Evolutionary conservation across 2,329 filamentous ascomycete genomes (phyloP).

Genomic region (Raffaelea ambrosiae): DNA sequence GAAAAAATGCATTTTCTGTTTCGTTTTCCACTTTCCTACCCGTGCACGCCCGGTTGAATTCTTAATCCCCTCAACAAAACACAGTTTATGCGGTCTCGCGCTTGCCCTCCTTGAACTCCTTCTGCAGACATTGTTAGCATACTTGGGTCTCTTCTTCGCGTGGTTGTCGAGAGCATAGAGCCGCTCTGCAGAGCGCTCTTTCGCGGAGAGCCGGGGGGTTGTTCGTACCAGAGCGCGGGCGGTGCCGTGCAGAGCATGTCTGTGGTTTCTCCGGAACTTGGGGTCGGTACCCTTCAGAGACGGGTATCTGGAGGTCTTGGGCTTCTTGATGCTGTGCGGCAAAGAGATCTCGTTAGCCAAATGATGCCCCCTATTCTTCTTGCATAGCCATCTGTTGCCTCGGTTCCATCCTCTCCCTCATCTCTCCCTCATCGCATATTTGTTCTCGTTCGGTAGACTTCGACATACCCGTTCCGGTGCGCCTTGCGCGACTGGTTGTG

Average conservation of each 20-base stretch:
- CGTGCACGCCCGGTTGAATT: not conserved
- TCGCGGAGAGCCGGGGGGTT: too few species aligned
- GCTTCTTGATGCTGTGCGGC: conserved; percentile 90
- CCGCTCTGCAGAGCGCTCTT: too few species aligned
- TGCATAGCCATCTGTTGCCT: not conserved
- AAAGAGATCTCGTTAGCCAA: not conserved
- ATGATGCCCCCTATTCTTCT: not conserved
- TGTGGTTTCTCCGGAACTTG: conserved; percentile 99
- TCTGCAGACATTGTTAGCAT: conserved; percentile 48
- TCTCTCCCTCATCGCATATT: not conserved
- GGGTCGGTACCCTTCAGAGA: conserved; percentile 98
- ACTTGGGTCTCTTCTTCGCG: conserved; percentile 5
- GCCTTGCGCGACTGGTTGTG: conserved; percentile 98
- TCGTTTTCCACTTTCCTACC: conserved; percentile 1
- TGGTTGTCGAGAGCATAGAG: too few species aligned
- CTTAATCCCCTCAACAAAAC: not conserved
- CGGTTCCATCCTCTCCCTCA: not conserved
- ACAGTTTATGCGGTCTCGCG: conserved; percentile 23
- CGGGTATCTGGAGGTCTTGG: conserved; percentile 97
- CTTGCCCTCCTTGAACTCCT: conserved; percentile 86
- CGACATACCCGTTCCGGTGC: conserved; percentile 92
- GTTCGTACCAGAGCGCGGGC: conserved; percentile 90
- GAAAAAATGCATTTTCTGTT: conserved; percentile 4
- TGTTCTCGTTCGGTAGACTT: not conserved
- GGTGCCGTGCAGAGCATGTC: conserved; percentile 98